These are phyloP conservation scores for Ceratocystiopsis sp. DNA, from an alignment of 2,329 filamentous ascomycete genomes.

Conservation along the genomic window DNA sequence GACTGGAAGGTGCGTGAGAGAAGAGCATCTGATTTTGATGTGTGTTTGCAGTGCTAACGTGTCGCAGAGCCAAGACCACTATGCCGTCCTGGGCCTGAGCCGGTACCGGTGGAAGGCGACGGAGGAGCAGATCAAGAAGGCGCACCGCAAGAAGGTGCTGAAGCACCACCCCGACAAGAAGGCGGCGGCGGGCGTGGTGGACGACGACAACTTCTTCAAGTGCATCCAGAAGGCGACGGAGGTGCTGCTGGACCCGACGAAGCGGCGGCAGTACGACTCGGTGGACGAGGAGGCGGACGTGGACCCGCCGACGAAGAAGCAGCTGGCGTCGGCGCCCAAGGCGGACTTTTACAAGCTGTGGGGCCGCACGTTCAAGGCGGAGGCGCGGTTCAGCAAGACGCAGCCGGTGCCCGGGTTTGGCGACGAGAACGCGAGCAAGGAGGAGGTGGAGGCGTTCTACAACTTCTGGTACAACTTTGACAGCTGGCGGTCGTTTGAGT, in stretches of 20 bases:
- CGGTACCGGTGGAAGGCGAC: constrained; percentile 87
- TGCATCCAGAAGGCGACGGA: constrained; percentile 98
- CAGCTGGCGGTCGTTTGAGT: constrained; percentile 94
- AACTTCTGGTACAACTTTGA: constrained; percentile 99
- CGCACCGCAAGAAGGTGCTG: constrained; percentile 98
- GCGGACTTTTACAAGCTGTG: constrained; percentile 93
- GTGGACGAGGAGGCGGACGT: constrained; percentile 90
- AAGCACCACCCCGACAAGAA: constrained; percentile 99
- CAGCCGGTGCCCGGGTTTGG: constrained; percentile 82
- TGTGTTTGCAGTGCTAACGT: not conserved
- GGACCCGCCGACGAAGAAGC: constrained; percentile 84
- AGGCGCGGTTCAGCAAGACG: constrained; percentile 79
- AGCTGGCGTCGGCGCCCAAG: constrained; percentile 43
- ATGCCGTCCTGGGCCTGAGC: constrained; percentile 82
- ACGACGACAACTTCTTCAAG: constrained; percentile 99
- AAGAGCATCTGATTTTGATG: no score
- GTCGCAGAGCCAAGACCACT: constrained; percentile 77
- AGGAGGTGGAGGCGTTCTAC: constrained; percentile 90
- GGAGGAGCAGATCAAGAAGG: constrained; percentile 96
- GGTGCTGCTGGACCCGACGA: constrained; percentile 77
- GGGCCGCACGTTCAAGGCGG: constrained; percentile 76
- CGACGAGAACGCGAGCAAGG: constrained; percentile 65
- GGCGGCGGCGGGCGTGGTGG: constrained; percentile 68
- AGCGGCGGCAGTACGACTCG: constrained; percentile 89
- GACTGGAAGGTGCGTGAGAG: constrained; percentile 75